Base-by-base conservation (phyloP, 2,329 filamentous ascomycete genomes). In the Neocucurbitaria cava region DNA sequence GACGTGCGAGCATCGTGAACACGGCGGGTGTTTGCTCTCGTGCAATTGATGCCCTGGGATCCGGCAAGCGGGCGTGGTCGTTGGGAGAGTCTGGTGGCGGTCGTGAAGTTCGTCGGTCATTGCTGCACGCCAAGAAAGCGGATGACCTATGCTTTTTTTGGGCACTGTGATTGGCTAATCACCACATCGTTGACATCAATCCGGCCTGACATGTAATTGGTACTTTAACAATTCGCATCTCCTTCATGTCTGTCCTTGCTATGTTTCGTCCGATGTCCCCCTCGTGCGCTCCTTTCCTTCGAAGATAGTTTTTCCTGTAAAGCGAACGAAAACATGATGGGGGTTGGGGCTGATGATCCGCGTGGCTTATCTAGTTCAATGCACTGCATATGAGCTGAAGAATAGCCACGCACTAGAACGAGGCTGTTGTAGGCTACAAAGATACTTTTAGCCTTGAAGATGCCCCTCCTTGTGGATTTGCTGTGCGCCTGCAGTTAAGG, bases 1-100 rank as follows among this genome's bases (percentile, higher is more conserved):
- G 76, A 62, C 77, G 69, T 61, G 76, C 68, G 62, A 79, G 72
- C 75, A 79, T 79, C 55, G 44, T 74, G 65, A 56, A 57, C 66
- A 64, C 65, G 54, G 54, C 53, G 17, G 56, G 23, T 59, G 59
- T 54, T 48, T 61, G 58, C 50, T 58, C 57, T 65, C 66, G 59
- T 73, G 76, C 68, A 77, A 76, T 75, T 76, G 73, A 72, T 66
- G 69, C 71, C 71, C 63, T 58, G 57, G 61, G 58, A 60, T 64
- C 62, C 64, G 58, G 59, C 58, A 40, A 49, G 57, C 59, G 61
- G 61, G 62, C 61, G 68, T 68, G 59, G 66, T 66, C 63, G 68
- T 63, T 59, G 58, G 49, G 41, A 38, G 58, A 56, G 60, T n/a
- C n/a, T n/a, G n/a, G 65, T 71, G 71, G 70, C 67, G 68, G 66